Conservation (phyloP, 2,329 filamentous ascomycete genomes). For the Capronia epimyces region DNA sequence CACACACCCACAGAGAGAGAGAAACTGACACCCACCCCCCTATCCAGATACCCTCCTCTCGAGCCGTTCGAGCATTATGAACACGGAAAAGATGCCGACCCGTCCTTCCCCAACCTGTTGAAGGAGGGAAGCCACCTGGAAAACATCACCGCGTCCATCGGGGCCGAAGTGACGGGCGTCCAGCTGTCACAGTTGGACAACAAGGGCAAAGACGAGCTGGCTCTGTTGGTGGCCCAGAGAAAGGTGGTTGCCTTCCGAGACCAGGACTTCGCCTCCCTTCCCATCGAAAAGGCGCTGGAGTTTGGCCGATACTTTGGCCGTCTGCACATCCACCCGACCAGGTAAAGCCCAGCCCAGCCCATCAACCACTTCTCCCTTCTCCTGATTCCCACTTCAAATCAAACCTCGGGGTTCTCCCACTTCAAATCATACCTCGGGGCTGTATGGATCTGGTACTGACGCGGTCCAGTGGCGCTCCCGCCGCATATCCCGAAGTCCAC, state of each 20-base stretch:
- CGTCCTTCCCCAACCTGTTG: conserved; percentile 63
- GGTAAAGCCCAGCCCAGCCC: conserved; percentile 11
- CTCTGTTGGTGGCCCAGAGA: conserved; percentile 34
- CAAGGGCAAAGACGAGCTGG: conserved; percentile 34
- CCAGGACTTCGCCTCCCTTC: conserved; percentile 37
- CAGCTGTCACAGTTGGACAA: conserved; percentile 32
- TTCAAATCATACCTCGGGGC: background rate
- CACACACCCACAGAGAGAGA: background rate
- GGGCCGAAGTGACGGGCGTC: conserved; percentile 35
- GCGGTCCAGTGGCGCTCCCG: conserved; percentile 56
- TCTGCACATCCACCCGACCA: conserved; percentile 75
- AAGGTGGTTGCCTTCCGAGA: conserved; percentile 33
- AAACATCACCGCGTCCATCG: conserved; percentile 33
- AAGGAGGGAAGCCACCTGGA: conserved; percentile 33
- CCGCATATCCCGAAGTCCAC: conserved; percentile 68
- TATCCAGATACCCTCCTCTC: conserved; percentile 55
- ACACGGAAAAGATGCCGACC: conserved; percentile 69
- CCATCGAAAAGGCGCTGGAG: conserved; percentile 29
- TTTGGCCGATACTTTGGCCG: conserved; percentile 71
- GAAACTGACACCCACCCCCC: background rate
- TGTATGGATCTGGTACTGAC: background rate
- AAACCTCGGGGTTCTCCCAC: too few relatives aligned
- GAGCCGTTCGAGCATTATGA: conserved; percentile 67
- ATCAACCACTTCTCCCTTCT: too few relatives aligned
- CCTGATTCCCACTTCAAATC: too few relatives aligned